These are phyloP conservation scores for Geotrichum candidum DNA, from an alignment of 1,139 yeast species.

Conservation along the genomic window DNA sequence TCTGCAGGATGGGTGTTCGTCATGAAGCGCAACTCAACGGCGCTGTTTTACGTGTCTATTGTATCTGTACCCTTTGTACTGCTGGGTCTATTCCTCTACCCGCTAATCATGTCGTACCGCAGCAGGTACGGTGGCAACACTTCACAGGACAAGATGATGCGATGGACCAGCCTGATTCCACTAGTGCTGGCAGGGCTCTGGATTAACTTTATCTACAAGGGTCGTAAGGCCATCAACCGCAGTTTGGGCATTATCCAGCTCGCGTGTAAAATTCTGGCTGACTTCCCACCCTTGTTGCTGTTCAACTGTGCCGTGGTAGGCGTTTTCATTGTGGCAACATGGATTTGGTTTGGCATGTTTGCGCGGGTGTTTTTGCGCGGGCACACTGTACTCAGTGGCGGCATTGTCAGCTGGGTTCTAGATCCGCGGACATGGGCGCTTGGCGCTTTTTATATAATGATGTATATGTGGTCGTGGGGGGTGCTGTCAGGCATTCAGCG, in stretches of 20 bases:
- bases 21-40: slow-evolving; percentile 30
- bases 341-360: slow-evolving; percentile 37
- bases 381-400: slow-evolving; percentile 25
- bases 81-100: slow-evolving; percentile 28
- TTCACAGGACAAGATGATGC: slow-evolving; percentile 36
- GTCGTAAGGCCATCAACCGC: slow-evolving; percentile 32
- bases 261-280: slow-evolving; percentile 34
- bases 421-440: slow-evolving; percentile 33
- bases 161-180: slow-evolving; percentile 35
- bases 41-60: slow-evolving; percentile 34
- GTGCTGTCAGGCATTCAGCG: slow-evolving; percentile 38
- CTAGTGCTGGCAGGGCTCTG: slow-evolving; percentile 32
- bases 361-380: slow-evolving; percentile 37
- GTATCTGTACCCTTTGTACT: slow-evolving; percentile 35
- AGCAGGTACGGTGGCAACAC: slow-evolving; percentile 34
- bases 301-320: slow-evolving; percentile 31
- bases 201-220: slow-evolving; percentile 33
- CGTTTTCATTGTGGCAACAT: slow-evolving; percentile 31
- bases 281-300: slow-evolving; percentile 31
- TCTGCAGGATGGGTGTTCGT: slow-evolving; percentile 34
- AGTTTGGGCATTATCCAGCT: slow-evolving; percentile 37
- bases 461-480: slow-evolving; percentile 43
- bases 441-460: slow-evolving; percentile 35
- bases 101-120: slow-evolving; percentile 35
- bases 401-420: slow-evolving; percentile 30